These are phyloP conservation scores for Capsella rubella DNA, from an alignment of 441 rosid genomes.

Conservation along the genomic window DNA sequence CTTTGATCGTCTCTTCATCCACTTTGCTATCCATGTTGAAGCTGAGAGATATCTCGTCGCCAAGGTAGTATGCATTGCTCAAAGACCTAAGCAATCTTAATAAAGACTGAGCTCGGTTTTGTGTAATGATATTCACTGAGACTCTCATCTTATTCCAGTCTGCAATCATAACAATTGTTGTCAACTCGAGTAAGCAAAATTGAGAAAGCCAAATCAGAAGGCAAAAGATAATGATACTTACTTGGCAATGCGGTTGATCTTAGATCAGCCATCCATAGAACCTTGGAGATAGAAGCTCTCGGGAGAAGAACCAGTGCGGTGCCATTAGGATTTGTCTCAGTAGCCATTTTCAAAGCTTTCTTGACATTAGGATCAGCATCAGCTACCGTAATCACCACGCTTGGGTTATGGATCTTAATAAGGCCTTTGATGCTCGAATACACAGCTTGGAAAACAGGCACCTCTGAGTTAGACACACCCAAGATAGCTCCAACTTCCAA, in stretches of 20 bases:
- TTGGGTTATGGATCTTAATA: conserved; percentile 89
- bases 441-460: conserved; percentile 81
- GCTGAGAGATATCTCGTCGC: conserved; percentile 85
- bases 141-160: conserved; percentile 96
- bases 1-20: conserved; percentile 80
- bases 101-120: conserved; percentile 75
- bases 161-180: conserved; percentile 45
- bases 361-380: conserved; percentile 76
- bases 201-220: neutral
- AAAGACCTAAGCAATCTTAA: conserved; percentile 80
- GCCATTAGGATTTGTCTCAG: conserved; percentile 57
- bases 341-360: conserved; percentile 93
- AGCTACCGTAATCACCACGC: conserved; percentile 76
- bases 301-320: conserved; percentile 75
- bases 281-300: conserved; percentile 73
- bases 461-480: conserved; percentile 79
- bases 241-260: conserved; percentile 94
- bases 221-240: conserved; percentile 47
- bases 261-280: conserved; percentile 99
- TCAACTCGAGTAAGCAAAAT: conserved; percentile 15
- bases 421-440: conserved; percentile 94
- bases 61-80: conserved; percentile 74
- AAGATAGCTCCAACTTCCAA: conserved; percentile 70
- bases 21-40: conserved; percentile 97
- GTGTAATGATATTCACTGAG: conserved; percentile 90